phyloP scores from a whole-genome alignment of 768 basidiomycete species.

The Suillus subaureus region DNA sequence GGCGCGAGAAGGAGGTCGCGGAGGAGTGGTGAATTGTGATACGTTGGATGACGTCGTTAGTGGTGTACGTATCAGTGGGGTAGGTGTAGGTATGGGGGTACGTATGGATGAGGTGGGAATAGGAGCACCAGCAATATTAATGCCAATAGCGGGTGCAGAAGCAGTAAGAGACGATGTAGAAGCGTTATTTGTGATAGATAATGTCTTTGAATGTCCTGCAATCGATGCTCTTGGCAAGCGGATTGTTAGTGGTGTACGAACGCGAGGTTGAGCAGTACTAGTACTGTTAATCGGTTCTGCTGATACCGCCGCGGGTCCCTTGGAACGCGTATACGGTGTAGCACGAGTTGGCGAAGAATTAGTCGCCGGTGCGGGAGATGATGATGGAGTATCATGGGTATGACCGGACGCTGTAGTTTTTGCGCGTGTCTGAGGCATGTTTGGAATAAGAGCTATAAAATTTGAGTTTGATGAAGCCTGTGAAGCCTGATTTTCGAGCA shows the following conservation, averaged over 20 bases:
- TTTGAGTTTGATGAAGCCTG: not conserved
- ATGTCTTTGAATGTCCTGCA: not conserved
- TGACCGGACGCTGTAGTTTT: not conserved
- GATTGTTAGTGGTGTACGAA: constrained; percentile 1
- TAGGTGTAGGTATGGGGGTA: not conserved
- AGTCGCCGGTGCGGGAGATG: not conserved
- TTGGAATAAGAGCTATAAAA: not conserved
- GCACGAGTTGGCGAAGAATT: not conserved
- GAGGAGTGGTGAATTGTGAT: not conserved
- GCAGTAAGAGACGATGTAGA: not conserved
- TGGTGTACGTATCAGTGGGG: not conserved
- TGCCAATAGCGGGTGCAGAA: not conserved
- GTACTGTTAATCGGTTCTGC: not conserved
- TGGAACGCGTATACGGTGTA: not conserved
- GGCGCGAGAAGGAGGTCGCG: not conserved
- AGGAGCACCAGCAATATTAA: not conserved
- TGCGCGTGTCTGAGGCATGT: not conserved
- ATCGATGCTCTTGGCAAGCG: constrained; percentile 1
- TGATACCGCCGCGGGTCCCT: not conserved
- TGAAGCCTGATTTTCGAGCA: not conserved
- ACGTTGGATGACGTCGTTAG: not conserved
- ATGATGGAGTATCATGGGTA: not conserved
- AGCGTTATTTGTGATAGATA: not conserved
- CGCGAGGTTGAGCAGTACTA: not conserved
- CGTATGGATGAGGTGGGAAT: not conserved